These are phyloP conservation scores for Blepharisma japonicum DNA, from an alignment of 73 alveolate genomes.

Conservation along the genomic window DNA sequence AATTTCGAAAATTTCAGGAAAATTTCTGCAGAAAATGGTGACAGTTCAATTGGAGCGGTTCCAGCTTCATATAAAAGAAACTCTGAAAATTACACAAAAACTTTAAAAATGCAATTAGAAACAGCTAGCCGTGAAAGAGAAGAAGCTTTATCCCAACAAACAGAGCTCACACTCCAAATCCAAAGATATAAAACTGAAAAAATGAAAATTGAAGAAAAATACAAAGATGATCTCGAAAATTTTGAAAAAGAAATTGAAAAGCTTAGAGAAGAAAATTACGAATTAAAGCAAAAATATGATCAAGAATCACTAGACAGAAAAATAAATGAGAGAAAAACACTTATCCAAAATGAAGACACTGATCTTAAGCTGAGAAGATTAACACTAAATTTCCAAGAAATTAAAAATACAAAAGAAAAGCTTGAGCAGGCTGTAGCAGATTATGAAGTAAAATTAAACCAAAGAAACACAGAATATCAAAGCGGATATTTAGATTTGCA, in stretches of 20 bases:
- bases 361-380: background rate
- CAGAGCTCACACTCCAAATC: background rate
- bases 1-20: too few relatives aligned
- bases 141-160: background rate
- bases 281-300: background rate
- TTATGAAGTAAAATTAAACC: background rate
- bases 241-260: background rate
- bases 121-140: background rate
- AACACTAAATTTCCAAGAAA: background rate
- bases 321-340: constrained; percentile 5
- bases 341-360: background rate
- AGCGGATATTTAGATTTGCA: background rate
- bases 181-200: constrained; percentile 3
- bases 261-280: background rate
- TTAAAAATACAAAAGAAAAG: background rate
- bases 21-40: too few relatives aligned
- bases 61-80: background rate
- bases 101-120: background rate
- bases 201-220: background rate
- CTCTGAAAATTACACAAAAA: background rate
- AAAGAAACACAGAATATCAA: background rate
- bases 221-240: background rate
- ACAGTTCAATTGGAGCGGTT: too few relatives aligned
- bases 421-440: background rate
- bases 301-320: background rate